A percentile compares a stretch with the other conserved stretches of the same genome.
These are phyloP conservation scores for Talaromyces funiculosus DNA, from an alignment of 2,329 filamentous ascomycete species.

Conservation along the genomic window DNA sequence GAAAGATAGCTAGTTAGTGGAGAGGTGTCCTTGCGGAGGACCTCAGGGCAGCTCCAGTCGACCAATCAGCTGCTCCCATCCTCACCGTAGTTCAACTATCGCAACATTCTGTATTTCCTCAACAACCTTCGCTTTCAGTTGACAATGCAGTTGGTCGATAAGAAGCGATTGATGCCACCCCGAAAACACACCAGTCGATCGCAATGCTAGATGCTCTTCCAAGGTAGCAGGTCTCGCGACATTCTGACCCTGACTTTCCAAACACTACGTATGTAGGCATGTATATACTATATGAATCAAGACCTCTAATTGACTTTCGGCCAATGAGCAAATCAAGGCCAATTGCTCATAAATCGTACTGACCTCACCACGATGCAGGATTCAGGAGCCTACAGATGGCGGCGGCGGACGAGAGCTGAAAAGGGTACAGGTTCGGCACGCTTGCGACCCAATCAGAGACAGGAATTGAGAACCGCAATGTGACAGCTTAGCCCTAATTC, in stretches of 20 bases:
- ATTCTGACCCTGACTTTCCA: background rate
- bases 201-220: background rate
- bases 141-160: background rate
- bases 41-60: background rate
- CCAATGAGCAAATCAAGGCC: background rate
- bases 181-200: background rate
- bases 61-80: constrained; percentile 1
- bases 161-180: background rate
- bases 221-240: background rate
- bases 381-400: too few species aligned
- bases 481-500: background rate
- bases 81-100: background rate
- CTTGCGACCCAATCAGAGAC: background rate
- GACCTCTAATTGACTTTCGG: background rate
- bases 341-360: background rate
- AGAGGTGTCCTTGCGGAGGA: constrained; percentile 10
- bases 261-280: background rate
- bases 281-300: background rate
- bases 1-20: background rate
- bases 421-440: background rate
- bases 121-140: background rate
- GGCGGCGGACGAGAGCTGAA: constrained; percentile 6
- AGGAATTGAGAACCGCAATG: background rate
- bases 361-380: background rate
- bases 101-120: background rate